phyloP scores from a whole-genome alignment of 306 rosid genomes.

The Glycine soja region DNA sequence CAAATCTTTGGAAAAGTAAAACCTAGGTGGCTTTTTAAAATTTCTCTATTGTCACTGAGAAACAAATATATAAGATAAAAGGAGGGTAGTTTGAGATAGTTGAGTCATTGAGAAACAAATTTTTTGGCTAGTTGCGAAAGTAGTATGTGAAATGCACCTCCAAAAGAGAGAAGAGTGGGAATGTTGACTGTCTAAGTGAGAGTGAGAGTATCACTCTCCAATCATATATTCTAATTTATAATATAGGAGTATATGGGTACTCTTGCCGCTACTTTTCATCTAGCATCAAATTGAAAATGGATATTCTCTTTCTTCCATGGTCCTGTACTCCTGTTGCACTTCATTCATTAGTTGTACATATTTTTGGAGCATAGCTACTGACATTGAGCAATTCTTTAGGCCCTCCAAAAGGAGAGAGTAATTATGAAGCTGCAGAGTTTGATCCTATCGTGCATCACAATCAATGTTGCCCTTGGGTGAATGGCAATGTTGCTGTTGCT shows the following conservation, averaged over 20 bases:
- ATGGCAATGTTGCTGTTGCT: constrained; percentile 98
- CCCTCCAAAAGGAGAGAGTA: constrained; percentile 92
- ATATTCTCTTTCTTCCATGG: constrained; percentile 19
- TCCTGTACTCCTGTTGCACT: constrained; percentile 16
- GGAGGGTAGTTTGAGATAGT: neutral
- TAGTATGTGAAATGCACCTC: neutral
- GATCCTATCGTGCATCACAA: constrained; percentile 92
- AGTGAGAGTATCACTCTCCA: neutral
- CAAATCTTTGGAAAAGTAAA: too few relatives aligned
- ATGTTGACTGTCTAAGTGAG: neutral
- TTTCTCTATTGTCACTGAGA: too few relatives aligned
- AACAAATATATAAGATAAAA: neutral
- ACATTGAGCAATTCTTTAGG: constrained; percentile 57
- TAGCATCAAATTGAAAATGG: constrained; percentile 1
- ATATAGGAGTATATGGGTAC: neutral
- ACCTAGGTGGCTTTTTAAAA: too few relatives aligned
- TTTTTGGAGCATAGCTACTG: constrained; percentile 42
- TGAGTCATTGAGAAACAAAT: neutral
- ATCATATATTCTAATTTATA: neutral
- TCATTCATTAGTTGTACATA: constrained; percentile 26
- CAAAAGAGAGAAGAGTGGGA: neutral
- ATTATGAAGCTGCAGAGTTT: constrained; percentile 85
- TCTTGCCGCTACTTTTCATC: constrained; percentile 1
- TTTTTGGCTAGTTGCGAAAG: neutral
- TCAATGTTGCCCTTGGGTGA: constrained; percentile 98